Evolutionary conservation across 306 rosid species (phyloP), one percentile per base, ranked within the genome.

Genomic region (Adenanthera pavonina): DNA sequence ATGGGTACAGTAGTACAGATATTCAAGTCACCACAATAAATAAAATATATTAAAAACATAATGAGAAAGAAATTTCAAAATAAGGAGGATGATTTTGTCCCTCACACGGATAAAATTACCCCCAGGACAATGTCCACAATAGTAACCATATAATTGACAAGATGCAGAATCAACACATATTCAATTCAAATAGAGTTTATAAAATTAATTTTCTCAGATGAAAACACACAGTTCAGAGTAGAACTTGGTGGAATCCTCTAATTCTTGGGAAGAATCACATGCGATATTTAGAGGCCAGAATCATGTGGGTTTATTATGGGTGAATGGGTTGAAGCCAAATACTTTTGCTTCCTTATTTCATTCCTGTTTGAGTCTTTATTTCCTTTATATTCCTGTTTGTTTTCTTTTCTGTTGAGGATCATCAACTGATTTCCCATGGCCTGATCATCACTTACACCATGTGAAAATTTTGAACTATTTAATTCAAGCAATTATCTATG

Each of bases 401-500:
- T 46, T 8, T 15, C 54, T 49, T 49, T 49, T 14, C 16, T 49
- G 17, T 14, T 54, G 49, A 46, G 49, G 11, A 46, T 46, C 8
- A 9, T 46, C 8, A 2, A 9, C 49, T 9, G 12, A 46, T 9
- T 2, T 46, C 7, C 9, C 7, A 2, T 17, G 60, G 30, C 30
- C 30, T 17, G 2, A 7, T 81, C 48, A 70, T 20, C 17, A 69
- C 14, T 69, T 17, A 35, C 11, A 5, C 35, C 30, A 13, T 47
- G 30, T 36, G 51, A 62, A 60, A 60, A 14, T n/a, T 48, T 4
- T 61, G 44, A 41, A 36, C 60, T 60, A 46, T 44, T 68, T 69
- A 40, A 60, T 35, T 10, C 48, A 84, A 70, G 61, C 2, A 53
- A 53, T 65, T 67, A 52, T 49, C 47, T 15, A 76, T n/a, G 64